phyloP scores from a whole-genome alignment of 805 yeast species.

The Wickerhamiella sergipiensis region DNA sequence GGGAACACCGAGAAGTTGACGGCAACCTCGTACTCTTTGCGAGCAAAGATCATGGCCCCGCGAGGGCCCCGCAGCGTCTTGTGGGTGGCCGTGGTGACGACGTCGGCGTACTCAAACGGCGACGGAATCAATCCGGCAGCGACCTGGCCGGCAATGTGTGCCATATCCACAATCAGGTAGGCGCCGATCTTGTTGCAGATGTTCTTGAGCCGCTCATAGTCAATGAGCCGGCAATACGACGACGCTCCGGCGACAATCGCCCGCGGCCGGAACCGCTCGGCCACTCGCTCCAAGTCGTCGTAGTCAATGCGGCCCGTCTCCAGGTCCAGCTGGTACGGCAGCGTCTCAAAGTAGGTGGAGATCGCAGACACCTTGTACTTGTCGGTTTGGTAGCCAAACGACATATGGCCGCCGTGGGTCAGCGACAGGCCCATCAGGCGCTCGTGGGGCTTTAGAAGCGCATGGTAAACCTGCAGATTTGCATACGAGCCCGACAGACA shows the following conservation, averaged over 20 bases:
- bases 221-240: slow-evolving; percentile 91
- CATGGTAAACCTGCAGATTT: slow-evolving; percentile 89
- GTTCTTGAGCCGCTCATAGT: slow-evolving; percentile 86
- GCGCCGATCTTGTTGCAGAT: slow-evolving; percentile 96
- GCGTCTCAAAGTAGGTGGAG: slow-evolving; percentile 91
- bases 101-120: slow-evolving; percentile 93
- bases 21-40: slow-evolving; percentile 88
- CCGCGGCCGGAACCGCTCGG: slow-evolving; percentile 85
- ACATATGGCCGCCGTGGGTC: slow-evolving; percentile 97
- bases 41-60: slow-evolving; percentile 98
- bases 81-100: slow-evolving; percentile 97
- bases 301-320: slow-evolving; percentile 91
- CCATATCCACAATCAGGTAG: slow-evolving; percentile 93
- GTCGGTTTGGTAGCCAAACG: slow-evolving; percentile 96
- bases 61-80: slow-evolving; percentile 98
- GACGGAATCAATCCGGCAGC: slow-evolving; percentile 92
- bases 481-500: slow-evolving; percentile 96
- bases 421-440: slow-evolving; percentile 95
- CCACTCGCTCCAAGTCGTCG: slow-evolving; percentile 84
- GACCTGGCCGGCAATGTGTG: slow-evolving; percentile 91
- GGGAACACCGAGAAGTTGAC: slow-evolving; percentile 98
- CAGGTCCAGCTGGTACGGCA: slow-evolving; percentile 92
- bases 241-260: slow-evolving; percentile 95
- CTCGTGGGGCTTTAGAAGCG: slow-evolving; percentile 88
- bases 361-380: slow-evolving; percentile 87